These are phyloP conservation scores for Ceratobasidium sp. DNA, from an alignment of 1,284 basidiomycete species.

Conservation along the genomic window DNA sequence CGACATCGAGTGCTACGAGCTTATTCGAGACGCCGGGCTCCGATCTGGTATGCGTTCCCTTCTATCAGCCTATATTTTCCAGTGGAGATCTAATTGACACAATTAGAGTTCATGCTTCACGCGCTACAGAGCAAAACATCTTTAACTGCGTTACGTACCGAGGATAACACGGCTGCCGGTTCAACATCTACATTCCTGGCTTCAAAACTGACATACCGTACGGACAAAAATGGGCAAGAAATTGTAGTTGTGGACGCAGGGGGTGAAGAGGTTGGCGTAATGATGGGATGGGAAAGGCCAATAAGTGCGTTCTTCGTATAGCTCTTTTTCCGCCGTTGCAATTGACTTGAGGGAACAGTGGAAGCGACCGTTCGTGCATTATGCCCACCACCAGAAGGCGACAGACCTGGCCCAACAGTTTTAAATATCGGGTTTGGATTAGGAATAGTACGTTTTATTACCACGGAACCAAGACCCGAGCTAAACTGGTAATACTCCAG, in stretches of 20 bases:
- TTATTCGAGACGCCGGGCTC: constrained; percentile 88
- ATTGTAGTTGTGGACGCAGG: constrained; percentile 81
- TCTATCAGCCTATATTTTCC: background rate
- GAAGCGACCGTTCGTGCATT: constrained; percentile 73
- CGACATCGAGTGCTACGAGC: constrained; percentile 75
- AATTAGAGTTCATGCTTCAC: constrained; percentile 54
- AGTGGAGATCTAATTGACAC: background rate
- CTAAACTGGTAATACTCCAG: constrained; percentile 58
- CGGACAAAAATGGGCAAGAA: constrained; percentile 82
- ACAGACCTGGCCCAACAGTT: constrained; percentile 68
- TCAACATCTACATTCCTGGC: constrained; percentile 82
- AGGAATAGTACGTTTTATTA: constrained; percentile 77
- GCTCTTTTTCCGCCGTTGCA: background rate
- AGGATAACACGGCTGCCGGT: constrained; percentile 76
- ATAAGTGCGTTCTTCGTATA: constrained; percentile 69
- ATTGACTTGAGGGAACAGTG: constrained; percentile 40
- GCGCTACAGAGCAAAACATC: constrained; percentile 58
- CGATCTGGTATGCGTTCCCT: constrained; percentile 71
- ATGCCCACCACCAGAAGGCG: constrained; percentile 61
- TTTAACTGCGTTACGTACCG: constrained; percentile 65
- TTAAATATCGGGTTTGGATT: constrained; percentile 94
- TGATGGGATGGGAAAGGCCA: constrained; percentile 95
- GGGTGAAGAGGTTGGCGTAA: constrained; percentile 84
- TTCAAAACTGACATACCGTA: constrained; percentile 77
- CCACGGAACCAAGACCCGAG: background rate